These are phyloP conservation scores for Dimocarpus longan DNA, from an alignment of 345 rosid genomes.

Conservation along the genomic window DNA sequence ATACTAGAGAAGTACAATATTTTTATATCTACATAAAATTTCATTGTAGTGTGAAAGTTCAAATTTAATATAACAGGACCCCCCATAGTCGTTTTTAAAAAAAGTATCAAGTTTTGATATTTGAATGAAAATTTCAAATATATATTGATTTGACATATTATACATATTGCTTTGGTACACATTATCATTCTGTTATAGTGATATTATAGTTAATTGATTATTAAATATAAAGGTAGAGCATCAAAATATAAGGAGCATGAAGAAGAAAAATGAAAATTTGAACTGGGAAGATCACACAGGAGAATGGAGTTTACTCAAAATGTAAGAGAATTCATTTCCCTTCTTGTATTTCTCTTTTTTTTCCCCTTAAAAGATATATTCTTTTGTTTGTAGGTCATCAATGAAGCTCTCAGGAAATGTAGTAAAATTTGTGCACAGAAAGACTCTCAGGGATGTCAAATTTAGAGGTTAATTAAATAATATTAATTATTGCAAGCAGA, in stretches of 20 bases:
- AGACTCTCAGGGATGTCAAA: conserved; percentile 59
- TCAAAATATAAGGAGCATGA: conserved; percentile 38
- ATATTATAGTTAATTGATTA: too few relatives aligned
- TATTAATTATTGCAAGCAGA: background rate
- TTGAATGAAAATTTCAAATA: too few relatives aligned
- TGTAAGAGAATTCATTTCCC: conserved; percentile 28
- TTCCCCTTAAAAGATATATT: background rate
- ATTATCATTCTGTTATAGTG: too few relatives aligned
- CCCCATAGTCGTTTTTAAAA: too few relatives aligned
- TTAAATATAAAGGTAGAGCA: conserved; percentile 40
- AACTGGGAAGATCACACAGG: conserved; percentile 57
- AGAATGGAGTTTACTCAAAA: conserved; percentile 54
- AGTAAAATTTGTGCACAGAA: conserved; percentile 64
- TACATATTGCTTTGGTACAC: too few relatives aligned
- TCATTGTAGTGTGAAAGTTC: too few relatives aligned
- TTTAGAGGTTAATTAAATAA: conserved; percentile 38
- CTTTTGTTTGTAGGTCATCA: conserved; percentile 46
- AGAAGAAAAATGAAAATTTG: conserved; percentile 42
- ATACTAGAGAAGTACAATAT: too few relatives aligned
- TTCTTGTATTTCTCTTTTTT: background rate
- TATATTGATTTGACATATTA: too few relatives aligned
- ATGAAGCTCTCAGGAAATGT: conserved; percentile 59
- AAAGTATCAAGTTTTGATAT: too few relatives aligned
- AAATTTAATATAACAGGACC: too few relatives aligned
- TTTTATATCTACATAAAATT: too few relatives aligned